Evolutionary conservation across 1,139 yeast genomes (phyloP), one percentile per base, ranked within the genome.

Genomic region (Debaryomyces coudertii): DNA sequence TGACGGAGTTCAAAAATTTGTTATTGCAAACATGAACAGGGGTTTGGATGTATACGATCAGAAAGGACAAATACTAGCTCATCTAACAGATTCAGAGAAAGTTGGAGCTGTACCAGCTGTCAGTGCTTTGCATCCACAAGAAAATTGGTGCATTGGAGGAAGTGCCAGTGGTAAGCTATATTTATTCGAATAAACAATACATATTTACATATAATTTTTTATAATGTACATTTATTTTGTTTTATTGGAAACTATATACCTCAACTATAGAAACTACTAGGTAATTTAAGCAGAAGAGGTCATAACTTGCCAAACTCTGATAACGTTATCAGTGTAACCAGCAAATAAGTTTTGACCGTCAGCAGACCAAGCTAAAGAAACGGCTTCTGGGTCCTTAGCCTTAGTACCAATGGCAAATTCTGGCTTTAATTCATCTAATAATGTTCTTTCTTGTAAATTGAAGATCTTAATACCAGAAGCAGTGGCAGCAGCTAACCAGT

Each of bases 231-330:
- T 36, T 40, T 41, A 35, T 40, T 43, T 30, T 25, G 16, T 36
- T 35, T 38, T 36, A 35, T 40, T 43, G 36, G 37, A 40, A 30
- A 27, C 30, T 33, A 40, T 18, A 31, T 18, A 36, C 36, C 34
- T 29, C 36, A 31, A 40, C 42, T 39, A 27, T 27, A 44, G 22
- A 37, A 43, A 25, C 45, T 34, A 45, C 29, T 38, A 18, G 18
- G 23, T 34, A 43, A 59, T 53, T 68, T 75, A 74, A 71, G 80
- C 77, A 57, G 79, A 76, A 69, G 95, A 83, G 80, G 96, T 90
- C 97, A 92, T 92, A 68, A 93, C 97, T 86, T 93, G 98, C 98
- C 98, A 93, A 79, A 92, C 99, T 83, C 99, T 93, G 85, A 93
- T 92, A 72, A 87, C 84, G 84, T 90, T 90, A 80, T 93, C 99